Evolutionary conservation across 2,329 filamentous ascomycete genomes (phyloP).

Genomic region (Ascochyta lentis): DNA sequence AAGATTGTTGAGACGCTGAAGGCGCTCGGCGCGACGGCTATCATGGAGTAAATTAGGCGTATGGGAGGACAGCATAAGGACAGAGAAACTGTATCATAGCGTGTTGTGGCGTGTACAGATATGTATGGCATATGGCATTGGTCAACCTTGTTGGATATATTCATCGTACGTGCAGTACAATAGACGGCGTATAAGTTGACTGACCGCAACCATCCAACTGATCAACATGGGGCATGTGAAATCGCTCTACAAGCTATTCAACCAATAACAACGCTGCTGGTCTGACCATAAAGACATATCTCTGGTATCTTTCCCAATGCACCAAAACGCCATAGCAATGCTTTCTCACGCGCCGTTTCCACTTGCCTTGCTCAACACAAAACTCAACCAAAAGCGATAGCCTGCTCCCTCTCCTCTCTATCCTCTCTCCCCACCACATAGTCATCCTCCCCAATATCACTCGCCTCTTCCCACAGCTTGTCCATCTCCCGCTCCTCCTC

Average conservation of each 20-base stretch:
- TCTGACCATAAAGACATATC: neutral
- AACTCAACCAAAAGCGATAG: conserved; percentile 49
- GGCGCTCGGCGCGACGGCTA: conserved; percentile 84
- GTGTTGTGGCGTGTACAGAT: conserved; percentile 48
- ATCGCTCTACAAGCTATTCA: neutral
- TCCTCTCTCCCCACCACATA: conserved; percentile 80
- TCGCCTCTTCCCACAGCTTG: conserved; percentile 85
- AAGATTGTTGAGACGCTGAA: conserved; percentile 97
- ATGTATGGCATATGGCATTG: conserved; percentile 35
- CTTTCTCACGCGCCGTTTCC: neutral
- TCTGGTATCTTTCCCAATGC: conserved; percentile 40
- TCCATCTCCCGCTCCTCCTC: conserved; percentile 71
- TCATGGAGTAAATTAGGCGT: conserved; percentile 76
- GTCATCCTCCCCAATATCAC: conserved; percentile 88
- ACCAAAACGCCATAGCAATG: conserved; percentile 37
- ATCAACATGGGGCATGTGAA: too few species aligned
- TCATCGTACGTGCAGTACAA: conserved; percentile 32
- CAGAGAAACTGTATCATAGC: conserved; percentile 42
- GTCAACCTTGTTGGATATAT: conserved; percentile 38
- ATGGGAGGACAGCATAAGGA: conserved; percentile 9
- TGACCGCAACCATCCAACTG: neutral
- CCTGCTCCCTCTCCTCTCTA: conserved; percentile 59
- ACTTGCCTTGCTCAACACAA: neutral
- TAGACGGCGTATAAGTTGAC: conserved; percentile 22
- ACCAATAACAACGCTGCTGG: neutral